Evolutionary conservation across 305 asterid species (phyloP).

Genomic region (Withania somnifera): DNA sequence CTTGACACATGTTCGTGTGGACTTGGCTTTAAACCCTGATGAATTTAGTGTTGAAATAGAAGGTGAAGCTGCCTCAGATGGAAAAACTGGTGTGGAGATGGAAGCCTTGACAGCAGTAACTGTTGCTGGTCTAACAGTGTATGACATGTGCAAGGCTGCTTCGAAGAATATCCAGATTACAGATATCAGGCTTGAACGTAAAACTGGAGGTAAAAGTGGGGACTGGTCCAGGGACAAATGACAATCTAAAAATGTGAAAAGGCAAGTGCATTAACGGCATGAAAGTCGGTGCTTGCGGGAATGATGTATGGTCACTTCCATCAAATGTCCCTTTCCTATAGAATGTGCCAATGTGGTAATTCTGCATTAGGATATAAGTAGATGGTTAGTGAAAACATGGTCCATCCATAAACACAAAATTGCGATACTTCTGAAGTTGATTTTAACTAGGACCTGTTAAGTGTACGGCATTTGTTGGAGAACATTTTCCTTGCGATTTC

Average conservation of each 20-base stretch:
- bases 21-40: conserved; percentile 35
- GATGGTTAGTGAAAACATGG: not conserved
- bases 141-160: conserved; percentile 92
- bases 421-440: not conserved
- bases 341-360: not conserved
- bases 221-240: conserved; percentile 63
- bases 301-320: not conserved
- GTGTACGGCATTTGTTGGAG: not conserved
- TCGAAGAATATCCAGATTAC: conserved; percentile 60
- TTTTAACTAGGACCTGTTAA: not conserved
- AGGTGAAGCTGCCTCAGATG: conserved; percentile 12
- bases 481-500: not conserved
- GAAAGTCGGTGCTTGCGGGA: not conserved
- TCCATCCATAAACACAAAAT: not conserved
- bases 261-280: not conserved
- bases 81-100: conserved; percentile 81
- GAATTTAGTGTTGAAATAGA: conserved; percentile 51
- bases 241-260: not conserved
- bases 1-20: conserved; percentile 49
- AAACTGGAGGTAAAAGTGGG: conserved; percentile 83
- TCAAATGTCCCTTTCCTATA: not conserved
- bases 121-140: conserved; percentile 72
- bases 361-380: not conserved
- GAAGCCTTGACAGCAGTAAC: conserved; percentile 77
- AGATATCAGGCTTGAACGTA: conserved; percentile 47